Evolutionary conservation across 805 yeast genomes (phyloP).

Genomic region (Lachancea sp.): DNA sequence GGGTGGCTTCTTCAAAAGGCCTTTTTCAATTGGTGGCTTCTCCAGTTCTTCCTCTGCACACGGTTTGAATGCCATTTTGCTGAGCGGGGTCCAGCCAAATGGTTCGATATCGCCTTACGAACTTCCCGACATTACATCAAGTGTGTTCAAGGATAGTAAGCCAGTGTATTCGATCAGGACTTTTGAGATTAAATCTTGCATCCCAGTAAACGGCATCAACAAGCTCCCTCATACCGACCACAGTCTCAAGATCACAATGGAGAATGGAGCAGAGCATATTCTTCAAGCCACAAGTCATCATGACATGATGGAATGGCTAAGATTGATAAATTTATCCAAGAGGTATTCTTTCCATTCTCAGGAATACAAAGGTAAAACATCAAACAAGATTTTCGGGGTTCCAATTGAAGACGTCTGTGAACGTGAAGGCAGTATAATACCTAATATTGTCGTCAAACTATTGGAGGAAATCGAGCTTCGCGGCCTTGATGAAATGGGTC

Average conservation of each 20-base stretch:
- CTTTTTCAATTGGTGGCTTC: conserved; percentile 49
- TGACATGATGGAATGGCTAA: conserved; percentile 74
- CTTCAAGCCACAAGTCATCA: conserved; percentile 59
- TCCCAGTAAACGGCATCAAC: conserved; percentile 34
- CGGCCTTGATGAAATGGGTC: conserved; percentile 85
- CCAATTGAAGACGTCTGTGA: conserved; percentile 72
- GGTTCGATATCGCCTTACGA: conserved; percentile 42
- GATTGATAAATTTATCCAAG: conserved; percentile 35
- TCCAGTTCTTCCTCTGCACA: conserved; percentile 26
- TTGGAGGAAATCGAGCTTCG: conserved; percentile 75
- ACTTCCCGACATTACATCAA: conserved; percentile 48
- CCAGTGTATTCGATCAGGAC: conserved; percentile 43
- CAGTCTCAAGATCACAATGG: conserved; percentile 38
- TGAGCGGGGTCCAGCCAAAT: conserved; percentile 34
- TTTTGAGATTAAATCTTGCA: conserved; percentile 36
- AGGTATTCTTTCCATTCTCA: conserved; percentile 39
- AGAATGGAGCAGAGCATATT: conserved; percentile 47
- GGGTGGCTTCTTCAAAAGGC: conserved; percentile 57
- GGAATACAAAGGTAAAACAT: conserved; percentile 35
- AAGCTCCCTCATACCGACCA: conserved; percentile 17
- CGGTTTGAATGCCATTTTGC: conserved; percentile 25
- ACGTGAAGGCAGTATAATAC: conserved; percentile 58
- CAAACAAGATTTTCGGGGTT: conserved; percentile 71
- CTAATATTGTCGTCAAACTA: conserved; percentile 58
- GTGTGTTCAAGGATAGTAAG: conserved; percentile 40